Evolutionary conservation across 1,284 basidiomycete species (phyloP).

Genomic region (Leccinum fallax): DNA sequence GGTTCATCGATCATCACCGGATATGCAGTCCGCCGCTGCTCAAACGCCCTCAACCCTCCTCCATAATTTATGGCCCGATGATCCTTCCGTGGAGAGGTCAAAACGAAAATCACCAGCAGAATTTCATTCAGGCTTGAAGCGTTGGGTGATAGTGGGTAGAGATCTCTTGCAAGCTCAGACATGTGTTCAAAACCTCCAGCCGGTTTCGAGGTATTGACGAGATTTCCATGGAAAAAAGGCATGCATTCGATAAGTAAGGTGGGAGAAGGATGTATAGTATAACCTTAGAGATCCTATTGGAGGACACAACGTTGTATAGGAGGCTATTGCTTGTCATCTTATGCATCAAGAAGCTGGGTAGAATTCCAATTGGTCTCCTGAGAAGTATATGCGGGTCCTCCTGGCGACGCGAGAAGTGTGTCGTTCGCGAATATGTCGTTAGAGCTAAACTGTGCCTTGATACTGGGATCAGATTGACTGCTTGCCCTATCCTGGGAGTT

Average conservation of each 20-base stretch:
- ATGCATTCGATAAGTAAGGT: not conserved
- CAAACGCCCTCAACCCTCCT: constrained; percentile 4
- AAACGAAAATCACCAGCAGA: not conserved
- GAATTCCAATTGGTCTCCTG: constrained; percentile 41
- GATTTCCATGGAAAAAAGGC: constrained; percentile 12
- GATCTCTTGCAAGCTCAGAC: not conserved
- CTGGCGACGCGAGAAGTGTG: constrained; percentile 6
- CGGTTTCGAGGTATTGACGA: not conserved
- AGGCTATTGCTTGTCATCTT: not conserved
- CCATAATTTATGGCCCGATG: not conserved
- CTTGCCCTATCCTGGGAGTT: constrained; percentile 8
- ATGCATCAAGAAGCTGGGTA: constrained; percentile 1
- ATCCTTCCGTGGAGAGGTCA: constrained; percentile 7
- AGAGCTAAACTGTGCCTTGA: constrained; percentile 12
- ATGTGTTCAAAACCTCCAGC: constrained; percentile 2
- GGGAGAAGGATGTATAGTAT: constrained; percentile 9
- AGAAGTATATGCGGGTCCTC: constrained; percentile 2
- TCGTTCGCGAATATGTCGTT: constrained; percentile 13
- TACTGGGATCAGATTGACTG: constrained; percentile 7
- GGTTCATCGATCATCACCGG: constrained; percentile 2
- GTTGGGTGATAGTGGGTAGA: constrained; percentile 17
- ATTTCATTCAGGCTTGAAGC: constrained; percentile 1
- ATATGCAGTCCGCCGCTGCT: constrained; percentile 1
- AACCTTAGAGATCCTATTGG: constrained; percentile 8
- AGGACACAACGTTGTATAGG: not conserved